Conservation (phyloP, 768 basidiomycete genomes). For the Plicaturopsis crispa region DNA sequence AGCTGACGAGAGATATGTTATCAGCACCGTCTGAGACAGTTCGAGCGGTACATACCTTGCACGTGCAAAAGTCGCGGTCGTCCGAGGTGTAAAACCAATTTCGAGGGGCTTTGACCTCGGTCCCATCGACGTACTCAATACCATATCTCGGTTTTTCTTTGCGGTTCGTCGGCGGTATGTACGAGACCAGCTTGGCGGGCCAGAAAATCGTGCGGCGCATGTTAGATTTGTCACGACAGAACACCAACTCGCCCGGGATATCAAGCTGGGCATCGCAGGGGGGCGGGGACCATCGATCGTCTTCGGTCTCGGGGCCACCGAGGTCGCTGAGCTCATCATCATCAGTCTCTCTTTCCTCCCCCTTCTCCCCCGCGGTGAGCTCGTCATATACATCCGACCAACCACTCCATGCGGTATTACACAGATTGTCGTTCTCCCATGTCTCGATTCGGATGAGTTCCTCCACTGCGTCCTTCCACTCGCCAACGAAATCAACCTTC, state of each 20-base stretch:
- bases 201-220: constrained; percentile 39
- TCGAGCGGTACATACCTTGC: constrained; percentile 33
- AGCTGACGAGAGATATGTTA: constrained; percentile 26
- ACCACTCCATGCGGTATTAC: constrained; percentile 26
- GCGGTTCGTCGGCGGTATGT: constrained; percentile 34
- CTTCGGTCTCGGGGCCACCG: constrained; percentile 3
- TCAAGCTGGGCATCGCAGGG: constrained; percentile 39
- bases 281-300: constrained; percentile 28
- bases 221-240: constrained; percentile 36
- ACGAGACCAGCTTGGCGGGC: constrained; percentile 57
- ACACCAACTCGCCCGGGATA: constrained; percentile 62
- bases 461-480: constrained; percentile 43
- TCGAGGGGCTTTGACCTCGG: constrained; percentile 30
- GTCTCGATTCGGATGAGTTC: constrained; percentile 34
- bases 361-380: neutral
- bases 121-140: constrained; percentile 54
- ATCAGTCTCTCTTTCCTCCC: constrained; percentile 4
- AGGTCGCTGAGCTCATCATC: constrained; percentile 12
- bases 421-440: constrained; percentile 41
- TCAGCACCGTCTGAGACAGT: neutral
- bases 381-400: neutral
- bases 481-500: constrained; percentile 28
- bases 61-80: constrained; percentile 55
- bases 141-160: constrained; percentile 38
- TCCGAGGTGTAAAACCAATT: constrained; percentile 50